Conservation (phyloP, 768 basidiomycete species). For the Pleurotus platypus region DNA sequence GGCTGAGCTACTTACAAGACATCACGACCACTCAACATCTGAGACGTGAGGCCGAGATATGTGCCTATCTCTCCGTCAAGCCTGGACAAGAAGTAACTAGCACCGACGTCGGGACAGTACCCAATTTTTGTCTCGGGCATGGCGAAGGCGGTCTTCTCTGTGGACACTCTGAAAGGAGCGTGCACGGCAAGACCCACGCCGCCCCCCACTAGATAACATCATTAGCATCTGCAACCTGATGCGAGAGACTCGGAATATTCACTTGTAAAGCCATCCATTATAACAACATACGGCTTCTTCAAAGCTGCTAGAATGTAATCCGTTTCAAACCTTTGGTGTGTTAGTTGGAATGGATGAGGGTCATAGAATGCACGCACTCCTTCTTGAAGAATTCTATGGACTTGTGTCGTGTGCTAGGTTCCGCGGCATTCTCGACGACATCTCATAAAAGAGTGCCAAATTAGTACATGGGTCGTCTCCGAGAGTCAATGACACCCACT, state of each 20-base stretch:
- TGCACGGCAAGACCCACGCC: slow-evolving; percentile 85
- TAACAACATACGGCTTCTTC: slow-evolving; percentile 84
- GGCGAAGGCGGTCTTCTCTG: slow-evolving; percentile 85
- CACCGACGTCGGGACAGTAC: slow-evolving; percentile 91
- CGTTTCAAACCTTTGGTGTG: slow-evolving; percentile 63
- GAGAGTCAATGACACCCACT: slow-evolving; percentile 48
- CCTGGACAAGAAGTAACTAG: slow-evolving; percentile 82
- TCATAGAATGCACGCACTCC: slow-evolving; percentile 55
- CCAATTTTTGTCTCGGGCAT: slow-evolving; percentile 98
- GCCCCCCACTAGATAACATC: slow-evolving; percentile 73
- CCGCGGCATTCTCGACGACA: slow-evolving; percentile 49
- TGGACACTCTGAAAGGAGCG: slow-evolving; percentile 89
- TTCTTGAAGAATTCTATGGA: slow-evolving; percentile 89
- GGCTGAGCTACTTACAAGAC: slow-evolving; percentile 65
- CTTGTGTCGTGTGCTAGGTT: slow-evolving; percentile 47
- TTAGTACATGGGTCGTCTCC: background rate
- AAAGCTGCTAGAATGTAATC: slow-evolving; percentile 70
- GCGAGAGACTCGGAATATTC: slow-evolving; percentile 27
- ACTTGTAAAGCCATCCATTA: slow-evolving; percentile 94
- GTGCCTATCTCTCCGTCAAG: slow-evolving; percentile 91
- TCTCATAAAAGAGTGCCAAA: slow-evolving; percentile 29
- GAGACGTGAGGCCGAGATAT: slow-evolving; percentile 87
- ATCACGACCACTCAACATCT: slow-evolving; percentile 68
- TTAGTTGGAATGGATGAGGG: slow-evolving; percentile 7
- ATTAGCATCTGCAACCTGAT: slow-evolving; percentile 7